Evolutionary conservation across 768 basidiomycete genomes (phyloP).

Genomic region (Rhodotorula graminis): DNA sequence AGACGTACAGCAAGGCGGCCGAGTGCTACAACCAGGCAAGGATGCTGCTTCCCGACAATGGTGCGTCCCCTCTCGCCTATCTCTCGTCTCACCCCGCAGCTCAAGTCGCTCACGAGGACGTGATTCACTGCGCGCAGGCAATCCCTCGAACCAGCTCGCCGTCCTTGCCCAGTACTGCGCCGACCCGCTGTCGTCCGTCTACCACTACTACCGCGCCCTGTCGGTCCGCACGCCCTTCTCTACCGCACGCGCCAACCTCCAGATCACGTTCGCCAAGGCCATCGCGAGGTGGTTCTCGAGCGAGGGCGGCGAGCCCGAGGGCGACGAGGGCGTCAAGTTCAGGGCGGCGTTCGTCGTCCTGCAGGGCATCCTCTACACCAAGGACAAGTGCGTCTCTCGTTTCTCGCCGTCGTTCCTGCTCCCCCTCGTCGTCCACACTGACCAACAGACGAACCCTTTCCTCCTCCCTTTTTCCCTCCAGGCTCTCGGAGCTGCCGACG

Average conservation of each 20-base stretch:
- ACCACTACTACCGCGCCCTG: constrained; percentile 86
- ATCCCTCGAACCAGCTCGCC: constrained; percentile 92
- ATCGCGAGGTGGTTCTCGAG: constrained; percentile 53
- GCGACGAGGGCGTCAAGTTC: constrained; percentile 55
- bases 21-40: constrained; percentile 82
- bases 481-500: constrained; percentile 41
- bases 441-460: too few species aligned
- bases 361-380: constrained; percentile 64
- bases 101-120: too few species aligned
- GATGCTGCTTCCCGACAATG: constrained; percentile 74
- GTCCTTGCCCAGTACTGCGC: constrained; percentile 79
- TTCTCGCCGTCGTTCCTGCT: neutral
- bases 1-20: constrained; percentile 69
- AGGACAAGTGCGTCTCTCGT: constrained; percentile 42
- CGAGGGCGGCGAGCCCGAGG: constrained; percentile 45
- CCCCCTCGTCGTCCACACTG: too few species aligned
- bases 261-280: constrained; percentile 63
- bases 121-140: constrained; percentile 46
- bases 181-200: constrained; percentile 72
- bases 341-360: constrained; percentile 70
- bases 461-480: neutral
- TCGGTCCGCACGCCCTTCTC: constrained; percentile 82
- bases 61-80: constrained; percentile 46
- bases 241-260: constrained; percentile 78
- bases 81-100: neutral